These are phyloP conservation scores for Solanum tarijense DNA, from an alignment of 257 asterid species.

Conservation along the genomic window DNA sequence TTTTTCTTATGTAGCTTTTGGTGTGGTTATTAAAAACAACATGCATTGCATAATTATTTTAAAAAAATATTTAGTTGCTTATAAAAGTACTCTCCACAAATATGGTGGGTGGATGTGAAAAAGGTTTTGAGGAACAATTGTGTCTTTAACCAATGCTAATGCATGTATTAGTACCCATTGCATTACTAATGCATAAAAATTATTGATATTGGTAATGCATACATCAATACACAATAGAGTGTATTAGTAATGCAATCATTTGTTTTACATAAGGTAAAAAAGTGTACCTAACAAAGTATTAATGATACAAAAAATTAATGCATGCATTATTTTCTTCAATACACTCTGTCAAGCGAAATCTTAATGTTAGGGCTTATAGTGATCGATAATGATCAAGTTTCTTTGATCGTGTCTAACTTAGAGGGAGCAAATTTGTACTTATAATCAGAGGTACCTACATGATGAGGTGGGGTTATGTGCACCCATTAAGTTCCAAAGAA, in stretches of 20 bases:
- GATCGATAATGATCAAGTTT: not conserved
- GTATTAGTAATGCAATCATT: not conserved
- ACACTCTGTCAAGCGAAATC: not conserved
- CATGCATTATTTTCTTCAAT: not conserved
- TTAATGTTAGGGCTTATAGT: not conserved
- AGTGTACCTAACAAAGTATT: too few species aligned
- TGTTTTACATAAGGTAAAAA: too few species aligned
- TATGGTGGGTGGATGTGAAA: not conserved
- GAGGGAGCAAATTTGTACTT: not conserved
- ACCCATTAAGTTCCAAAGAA: not conserved
- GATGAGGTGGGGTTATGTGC: not conserved
- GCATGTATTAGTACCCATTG: not conserved
- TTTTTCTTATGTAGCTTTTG: not conserved
- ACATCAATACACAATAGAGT: not conserved
- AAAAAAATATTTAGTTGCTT: not conserved
- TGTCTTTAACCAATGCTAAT: not conserved
- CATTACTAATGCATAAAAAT: not conserved
- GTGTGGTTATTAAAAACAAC: too few species aligned
- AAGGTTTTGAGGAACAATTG: not conserved
- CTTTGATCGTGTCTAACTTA: not conserved
- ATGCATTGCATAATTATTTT: not conserved
- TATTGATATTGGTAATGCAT: not conserved
- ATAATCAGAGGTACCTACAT: not conserved
- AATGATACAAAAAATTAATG: not conserved
- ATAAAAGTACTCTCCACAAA: not conserved